A percentile compares a stretch with the other conserved stretches of the same genome.
Conservation (phyloP, 1,139 yeast species). For the Hemisphaericaspora lyxosophila region DNA sequence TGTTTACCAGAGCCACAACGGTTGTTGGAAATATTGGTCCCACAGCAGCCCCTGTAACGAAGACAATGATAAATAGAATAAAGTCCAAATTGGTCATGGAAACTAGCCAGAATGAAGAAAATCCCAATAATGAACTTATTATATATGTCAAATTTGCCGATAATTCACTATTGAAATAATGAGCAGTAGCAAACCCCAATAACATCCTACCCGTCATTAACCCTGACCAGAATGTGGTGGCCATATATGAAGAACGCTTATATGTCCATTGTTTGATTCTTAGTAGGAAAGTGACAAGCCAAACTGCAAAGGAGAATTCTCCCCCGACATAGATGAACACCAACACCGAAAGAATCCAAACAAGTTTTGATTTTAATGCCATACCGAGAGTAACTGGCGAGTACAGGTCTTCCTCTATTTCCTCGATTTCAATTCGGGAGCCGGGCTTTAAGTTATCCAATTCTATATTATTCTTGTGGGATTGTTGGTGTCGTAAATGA, state of each 20-base stretch:
- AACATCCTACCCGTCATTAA: constrained; percentile 60
- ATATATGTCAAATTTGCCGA: constrained; percentile 42
- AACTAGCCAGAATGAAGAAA: constrained; percentile 31
- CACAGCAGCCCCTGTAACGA: constrained; percentile 61
- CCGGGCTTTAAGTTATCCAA: constrained; percentile 11
- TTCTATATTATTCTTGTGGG: constrained; percentile 11
- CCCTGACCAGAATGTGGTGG: constrained; percentile 69
- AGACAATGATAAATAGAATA: constrained; percentile 38
- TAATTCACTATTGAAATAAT: constrained; percentile 43
- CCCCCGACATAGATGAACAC: constrained; percentile 65
- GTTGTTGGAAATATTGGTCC: constrained; percentile 86
- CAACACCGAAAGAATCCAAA: constrained; percentile 48
- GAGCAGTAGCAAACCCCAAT: constrained; percentile 61
- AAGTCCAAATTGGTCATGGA: constrained; percentile 16
- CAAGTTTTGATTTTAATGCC: constrained; percentile 42
- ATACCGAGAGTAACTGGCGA: constrained; percentile 24
- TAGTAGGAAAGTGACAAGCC: constrained; percentile 60
- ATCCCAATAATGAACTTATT: constrained; percentile 29
- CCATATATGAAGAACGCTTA: constrained; percentile 53
- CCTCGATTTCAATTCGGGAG: constrained; percentile 13
- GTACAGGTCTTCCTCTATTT: constrained; percentile 17
- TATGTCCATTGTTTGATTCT: constrained; percentile 49
- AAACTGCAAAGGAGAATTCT: constrained; percentile 67
- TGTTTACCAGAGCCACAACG: constrained; percentile 60
- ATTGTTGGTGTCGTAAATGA: constrained; percentile 9